Evolutionary conservation across 805 yeast genomes (phyloP).

Genomic region (Maudiozyma pseudohumilis): DNA sequence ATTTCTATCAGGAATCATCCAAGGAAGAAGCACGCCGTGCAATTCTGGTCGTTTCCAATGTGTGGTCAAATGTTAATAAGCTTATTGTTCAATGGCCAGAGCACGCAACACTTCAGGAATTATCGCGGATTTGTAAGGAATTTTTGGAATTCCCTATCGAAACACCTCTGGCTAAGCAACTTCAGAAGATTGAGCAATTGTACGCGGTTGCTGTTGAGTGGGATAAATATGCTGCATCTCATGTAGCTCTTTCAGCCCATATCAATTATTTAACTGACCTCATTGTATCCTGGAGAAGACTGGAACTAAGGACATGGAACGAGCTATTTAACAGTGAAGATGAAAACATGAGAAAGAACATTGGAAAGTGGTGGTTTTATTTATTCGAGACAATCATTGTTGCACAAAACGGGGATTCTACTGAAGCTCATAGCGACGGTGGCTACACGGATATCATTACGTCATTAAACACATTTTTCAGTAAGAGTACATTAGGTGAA

Average conservation of each 20-base stretch:
- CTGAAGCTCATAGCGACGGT: constrained; percentile 16
- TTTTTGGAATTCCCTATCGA: constrained; percentile 49
- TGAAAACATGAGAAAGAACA: constrained; percentile 32
- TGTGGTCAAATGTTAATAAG: constrained; percentile 37
- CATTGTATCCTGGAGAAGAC: constrained; percentile 82
- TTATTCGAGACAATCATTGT: constrained; percentile 71
- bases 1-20: constrained; percentile 59
- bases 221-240: constrained; percentile 82
- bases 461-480: constrained; percentile 65
- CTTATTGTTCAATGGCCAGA: constrained; percentile 80
- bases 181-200: constrained; percentile 79
- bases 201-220: constrained; percentile 79
- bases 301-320: constrained; percentile 83
- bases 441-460: constrained; percentile 30
- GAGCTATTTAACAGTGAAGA: constrained; percentile 62
- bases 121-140: constrained; percentile 56
- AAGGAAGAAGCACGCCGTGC: constrained; percentile 54
- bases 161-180: constrained; percentile 65
- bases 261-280: constrained; percentile 51
- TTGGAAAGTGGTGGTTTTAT: constrained; percentile 88
- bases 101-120: constrained; percentile 74
- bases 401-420: constrained; percentile 28
- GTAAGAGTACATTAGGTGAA: constrained; percentile 72
- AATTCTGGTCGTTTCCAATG: constrained; percentile 35
- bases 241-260: constrained; percentile 51